These are phyloP conservation scores for Trichocladium antarcticum DNA, from an alignment of 495 filamentous ascomycete species.

Conservation along the genomic window DNA sequence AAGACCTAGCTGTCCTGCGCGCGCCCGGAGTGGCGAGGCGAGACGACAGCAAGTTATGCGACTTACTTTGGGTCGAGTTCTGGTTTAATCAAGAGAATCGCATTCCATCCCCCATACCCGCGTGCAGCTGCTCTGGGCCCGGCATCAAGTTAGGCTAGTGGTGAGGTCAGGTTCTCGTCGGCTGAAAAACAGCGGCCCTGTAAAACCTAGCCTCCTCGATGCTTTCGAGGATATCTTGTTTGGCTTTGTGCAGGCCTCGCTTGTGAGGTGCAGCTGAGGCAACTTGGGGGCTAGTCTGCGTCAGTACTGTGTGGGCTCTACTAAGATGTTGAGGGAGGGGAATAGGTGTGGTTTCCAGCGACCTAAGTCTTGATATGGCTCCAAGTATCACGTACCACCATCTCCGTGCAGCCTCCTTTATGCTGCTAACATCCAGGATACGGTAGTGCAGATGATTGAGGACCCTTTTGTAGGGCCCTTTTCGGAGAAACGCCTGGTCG, in stretches of 20 bases:
- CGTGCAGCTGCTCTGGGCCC: not conserved
- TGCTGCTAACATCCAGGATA: slow-evolving; percentile 77
- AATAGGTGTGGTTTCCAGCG: not conserved
- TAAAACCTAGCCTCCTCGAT: slow-evolving; percentile 86
- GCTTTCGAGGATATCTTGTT: slow-evolving; percentile 86
- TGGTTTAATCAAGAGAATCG: not conserved
- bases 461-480: slow-evolving; percentile 59
- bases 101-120: not conserved
- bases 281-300: slow-evolving; percentile 8
- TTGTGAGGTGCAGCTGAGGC: slow-evolving; percentile 50
- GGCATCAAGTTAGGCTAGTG: not conserved
- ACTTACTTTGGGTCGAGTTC: not conserved
- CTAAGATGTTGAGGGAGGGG: not conserved
- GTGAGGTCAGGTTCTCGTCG: not conserved
- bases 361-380: too few species aligned
- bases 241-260: slow-evolving; percentile 65
- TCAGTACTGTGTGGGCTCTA: not conserved
- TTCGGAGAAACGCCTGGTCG: slow-evolving; percentile 71
- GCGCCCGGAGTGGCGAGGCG: not conserved
- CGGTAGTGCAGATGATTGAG: slow-evolving; percentile 74
- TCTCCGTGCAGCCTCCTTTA: slow-evolving; percentile 78
- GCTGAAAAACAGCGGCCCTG: slow-evolving; percentile 49
- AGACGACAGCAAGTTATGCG: not conserved
- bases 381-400: slow-evolving; percentile 48
- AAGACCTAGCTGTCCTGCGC: slow-evolving; percentile 53